Base-by-base conservation (phyloP, 176 grass and related monocot genomes). In the Oryza punctata region DNA sequence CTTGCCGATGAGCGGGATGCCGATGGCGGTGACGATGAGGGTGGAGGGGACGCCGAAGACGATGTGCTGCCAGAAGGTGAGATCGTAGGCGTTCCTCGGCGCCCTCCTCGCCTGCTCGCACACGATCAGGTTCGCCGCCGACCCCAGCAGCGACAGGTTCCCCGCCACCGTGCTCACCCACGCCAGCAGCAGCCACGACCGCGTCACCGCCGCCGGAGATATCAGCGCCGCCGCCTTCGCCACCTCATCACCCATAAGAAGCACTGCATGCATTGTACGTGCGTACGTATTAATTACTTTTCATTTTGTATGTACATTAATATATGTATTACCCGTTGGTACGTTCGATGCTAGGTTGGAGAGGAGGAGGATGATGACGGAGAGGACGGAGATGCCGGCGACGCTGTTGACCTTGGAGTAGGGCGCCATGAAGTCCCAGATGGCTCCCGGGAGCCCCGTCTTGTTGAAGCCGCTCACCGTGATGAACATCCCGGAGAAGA, bases 401-500 rank as follows among this genome's bases (percentile, higher is more conserved):
- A 21, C 73, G 83, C 85, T 87, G 76, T 92, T 74, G 57, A 94
- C 88, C 82, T 82, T 91, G 10, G 87, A 87, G 69, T 94, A 87
- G 1, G 93, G 93, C 38, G 90, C 89, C 93, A 94, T 92, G 67
- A 89, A 82, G 79, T 94, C 64, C 93, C 93, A 94, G 14, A 94
- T 85, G 24, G 87, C 87, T 6, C 75, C 54, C 2, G 90, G 93
- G 25, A 94, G 82, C 0, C 92, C 89, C 23, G 89, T 94, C 75
- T 83, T 91, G 75, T 91, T 94, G 84, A 94, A 94, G 0, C 92
- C 89, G 18, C 89, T 90, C 1, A 94, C 92, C 0, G 92, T 94
- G 71, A 94, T 94, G 92, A 94, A 94, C 92, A 94, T 94, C 19
- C 92, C 92, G 5, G 86, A 94, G 80, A 94, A 94, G 89, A 94